Base-by-base conservation (phyloP, 225 moss, liverwort and hornwort species). In the Physcomitrium patens region DNA sequence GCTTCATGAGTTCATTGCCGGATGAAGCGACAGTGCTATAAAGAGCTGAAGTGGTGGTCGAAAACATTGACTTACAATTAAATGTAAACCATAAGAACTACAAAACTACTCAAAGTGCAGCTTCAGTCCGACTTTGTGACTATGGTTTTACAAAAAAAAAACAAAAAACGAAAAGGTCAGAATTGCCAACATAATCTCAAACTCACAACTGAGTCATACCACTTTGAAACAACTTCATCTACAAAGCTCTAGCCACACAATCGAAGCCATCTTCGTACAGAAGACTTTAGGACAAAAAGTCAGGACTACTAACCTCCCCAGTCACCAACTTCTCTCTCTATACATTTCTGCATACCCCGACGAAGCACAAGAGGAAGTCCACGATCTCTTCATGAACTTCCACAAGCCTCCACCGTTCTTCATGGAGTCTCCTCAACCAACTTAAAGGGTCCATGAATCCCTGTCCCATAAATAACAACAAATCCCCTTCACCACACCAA, bases 391-490 rank as follows among this genome's bases (percentile, higher is more conserved):
- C 9, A 63, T 61, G 37, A 68, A 26, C 13, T 16, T 65, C 56
- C 3, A 51, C 73, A 16, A 1, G 8, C 42, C 16, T 75, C 57
- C 24, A 42, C 18, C 45, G 15, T 7, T 22, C 50, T 3, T 42
- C 37, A 0, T 31, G 15, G 12, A 12, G 20, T 24, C 24, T 8
- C 20, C 9, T 15, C 68, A n/a, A 7, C 43, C 75, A 72, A 67
- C 71, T 81, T 45, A 72, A 60, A 76, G 2, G 18, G 48, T 50
- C 46, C 63, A 63, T 42, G 6, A 42, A 47, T 23, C 49, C 54
- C 54, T 17, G 37, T 45, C 9, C 13, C 14, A 23, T 53, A 31
- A n/a, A 0, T 13, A 60, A 46, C 10, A 14, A 22, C 16, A 60
- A 47, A 66, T 28, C 12, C 31, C 0, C 31, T 4, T 31, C 60